Evolutionary conservation across 176 grass and related monocot genomes (phyloP).

Genomic region (Triticum dicoccoides): DNA sequence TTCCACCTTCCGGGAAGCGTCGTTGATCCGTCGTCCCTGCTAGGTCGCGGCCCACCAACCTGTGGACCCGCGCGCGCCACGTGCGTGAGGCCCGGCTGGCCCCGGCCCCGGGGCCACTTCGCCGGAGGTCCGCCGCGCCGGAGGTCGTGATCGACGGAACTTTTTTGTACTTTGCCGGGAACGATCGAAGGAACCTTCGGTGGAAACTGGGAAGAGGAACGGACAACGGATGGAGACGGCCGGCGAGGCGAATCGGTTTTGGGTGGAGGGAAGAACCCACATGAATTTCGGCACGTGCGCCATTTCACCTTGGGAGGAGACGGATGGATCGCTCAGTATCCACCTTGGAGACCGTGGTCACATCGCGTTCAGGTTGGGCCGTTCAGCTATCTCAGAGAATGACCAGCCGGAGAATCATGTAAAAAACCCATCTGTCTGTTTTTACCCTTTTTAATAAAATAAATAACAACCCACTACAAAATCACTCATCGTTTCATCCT

Average conservation of each 20-base stretch:
- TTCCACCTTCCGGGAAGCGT: conserved; percentile 37
- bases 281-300: conserved; percentile 23
- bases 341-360: not conserved
- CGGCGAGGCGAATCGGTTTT: not conserved
- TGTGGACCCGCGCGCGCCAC: not conserved
- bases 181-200: conserved; percentile 30
- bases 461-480: not conserved
- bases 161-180: not conserved
- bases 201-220: not conserved
- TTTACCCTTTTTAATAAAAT: not conserved
- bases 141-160: not conserved
- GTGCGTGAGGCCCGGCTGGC: not conserved
- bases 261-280: not conserved
- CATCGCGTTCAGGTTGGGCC: no score
- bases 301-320: not conserved
- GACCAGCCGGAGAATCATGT: not conserved
- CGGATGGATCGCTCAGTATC: conserved; percentile 17
- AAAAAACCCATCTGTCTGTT: not conserved
- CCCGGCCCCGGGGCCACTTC: not conserved
- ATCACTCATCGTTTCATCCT: not conserved
- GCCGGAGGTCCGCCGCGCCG: not conserved
- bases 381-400: not conserved
- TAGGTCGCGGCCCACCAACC: not conserved
- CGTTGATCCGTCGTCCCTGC: not conserved
- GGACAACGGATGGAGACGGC: not conserved